These are phyloP conservation scores for Cnidoscolus chayamansa DNA, from an alignment of 441 rosid species.

Conservation along the genomic window DNA sequence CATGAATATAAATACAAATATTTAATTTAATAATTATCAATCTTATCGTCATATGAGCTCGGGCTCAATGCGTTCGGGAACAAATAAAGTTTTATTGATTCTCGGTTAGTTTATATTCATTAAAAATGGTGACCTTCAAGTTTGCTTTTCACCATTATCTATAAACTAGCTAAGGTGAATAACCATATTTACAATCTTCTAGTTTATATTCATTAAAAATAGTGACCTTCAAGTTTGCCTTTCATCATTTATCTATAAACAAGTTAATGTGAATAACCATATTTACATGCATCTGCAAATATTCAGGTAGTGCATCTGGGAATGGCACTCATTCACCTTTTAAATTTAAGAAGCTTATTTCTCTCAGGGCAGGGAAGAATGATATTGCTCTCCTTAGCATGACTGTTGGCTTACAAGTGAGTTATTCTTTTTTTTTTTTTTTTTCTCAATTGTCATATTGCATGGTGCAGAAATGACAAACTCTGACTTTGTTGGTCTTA, in stretches of 20 bases:
- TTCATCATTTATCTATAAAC: background rate
- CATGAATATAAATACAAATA: too few relatives aligned
- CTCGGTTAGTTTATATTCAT: background rate
- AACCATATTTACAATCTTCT: constrained; percentile 9
- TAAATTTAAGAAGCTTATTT: constrained; percentile 50
- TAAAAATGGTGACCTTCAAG: constrained; percentile 7
- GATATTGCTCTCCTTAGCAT: constrained; percentile 74
- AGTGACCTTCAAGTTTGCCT: constrained; percentile 8
- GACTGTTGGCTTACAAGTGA: constrained; percentile 88
- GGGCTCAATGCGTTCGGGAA: too few relatives aligned
- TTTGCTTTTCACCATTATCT: background rate
- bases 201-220: background rate
- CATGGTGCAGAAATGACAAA: background rate
- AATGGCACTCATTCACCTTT: constrained; percentile 65
- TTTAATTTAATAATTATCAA: too few relatives aligned
- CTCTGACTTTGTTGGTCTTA: background rate
- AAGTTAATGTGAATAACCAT: constrained; percentile 3
- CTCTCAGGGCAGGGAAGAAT: constrained; percentile 78
- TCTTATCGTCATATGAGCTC: too few relatives aligned
- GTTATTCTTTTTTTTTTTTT: constrained; percentile 17
- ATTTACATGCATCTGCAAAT: constrained; percentile 19
- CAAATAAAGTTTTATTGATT: background rate
- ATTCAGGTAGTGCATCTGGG: constrained; percentile 73
- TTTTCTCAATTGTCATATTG: background rate
- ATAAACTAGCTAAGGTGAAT: constrained; percentile 2